phyloP scores from a whole-genome alignment of 179 eudicot species.

The Vitellaria paradoxa region DNA sequence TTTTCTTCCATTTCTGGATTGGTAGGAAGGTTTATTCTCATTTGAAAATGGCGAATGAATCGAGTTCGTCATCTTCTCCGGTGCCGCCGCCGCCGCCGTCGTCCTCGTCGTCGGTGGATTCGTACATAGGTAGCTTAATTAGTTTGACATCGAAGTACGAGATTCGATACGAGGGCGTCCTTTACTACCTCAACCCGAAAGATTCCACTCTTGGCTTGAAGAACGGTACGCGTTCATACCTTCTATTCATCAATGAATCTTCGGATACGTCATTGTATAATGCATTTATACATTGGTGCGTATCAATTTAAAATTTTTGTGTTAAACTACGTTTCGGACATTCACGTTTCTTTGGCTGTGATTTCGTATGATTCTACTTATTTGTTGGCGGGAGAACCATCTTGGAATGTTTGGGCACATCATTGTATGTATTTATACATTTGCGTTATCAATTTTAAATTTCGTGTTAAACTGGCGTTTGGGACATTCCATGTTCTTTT shows the following conservation, averaged over 20 bases:
- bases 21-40: background rate
- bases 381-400: too few relatives aligned
- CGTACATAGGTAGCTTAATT: conserved; percentile 39
- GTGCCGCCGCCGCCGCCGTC: background rate
- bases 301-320: background rate
- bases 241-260: background rate
- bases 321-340: too few relatives aligned
- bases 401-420: too few relatives aligned
- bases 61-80: background rate
- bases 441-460: too few relatives aligned
- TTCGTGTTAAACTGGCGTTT: too few relatives aligned
- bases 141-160: too few relatives aligned
- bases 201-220: conserved; percentile 58
- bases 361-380: too few relatives aligned
- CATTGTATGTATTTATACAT: too few relatives aligned
- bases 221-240: conserved; percentile 31
- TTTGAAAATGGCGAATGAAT: background rate
- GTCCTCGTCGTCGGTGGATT: conserved; percentile 30
- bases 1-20: background rate
- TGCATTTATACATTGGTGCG: background rate
- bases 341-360: too few relatives aligned
- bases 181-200: conserved; percentile 42
- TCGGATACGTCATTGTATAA: background rate
- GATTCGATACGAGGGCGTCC: conserved; percentile 37
- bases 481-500: too few relatives aligned